These are phyloP conservation scores for Phialophora tarda DNA, from an alignment of 2,329 filamentous ascomycete species.

Conservation along the genomic window DNA sequence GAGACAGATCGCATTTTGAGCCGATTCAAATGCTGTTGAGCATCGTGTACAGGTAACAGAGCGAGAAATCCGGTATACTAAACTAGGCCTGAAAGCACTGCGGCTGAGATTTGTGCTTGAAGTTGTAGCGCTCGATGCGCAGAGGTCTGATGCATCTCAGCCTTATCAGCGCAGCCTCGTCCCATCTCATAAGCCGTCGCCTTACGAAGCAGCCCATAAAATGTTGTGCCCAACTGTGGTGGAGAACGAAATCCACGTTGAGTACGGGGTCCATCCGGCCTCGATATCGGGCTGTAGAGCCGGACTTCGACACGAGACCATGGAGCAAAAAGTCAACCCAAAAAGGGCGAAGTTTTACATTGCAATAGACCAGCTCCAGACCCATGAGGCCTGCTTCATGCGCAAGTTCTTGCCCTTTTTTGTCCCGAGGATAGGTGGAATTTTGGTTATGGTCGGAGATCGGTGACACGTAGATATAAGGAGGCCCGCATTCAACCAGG, in stretches of 20 bases:
- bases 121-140: background rate
- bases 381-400: background rate
- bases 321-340: background rate
- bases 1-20: background rate
- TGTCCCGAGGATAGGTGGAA: background rate
- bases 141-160: background rate
- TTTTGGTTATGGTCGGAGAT: background rate
- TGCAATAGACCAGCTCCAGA: background rate
- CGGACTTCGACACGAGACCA: background rate
- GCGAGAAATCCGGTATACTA: background rate
- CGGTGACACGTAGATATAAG: background rate
- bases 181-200: background rate
- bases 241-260: background rate
- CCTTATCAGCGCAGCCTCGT: background rate
- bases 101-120: background rate
- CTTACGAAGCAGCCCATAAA: background rate
- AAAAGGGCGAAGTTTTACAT: background rate
- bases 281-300: too few relatives aligned
- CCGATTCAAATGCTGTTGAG: background rate
- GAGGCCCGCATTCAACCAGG: background rate
- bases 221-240: background rate
- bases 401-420: background rate
- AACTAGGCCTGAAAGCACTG: background rate
- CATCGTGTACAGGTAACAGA: background rate
- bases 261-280: background rate